Base-by-base conservation (phyloP, 2,329 filamentous ascomycete genomes). In the Penicillium expansum region DNA sequence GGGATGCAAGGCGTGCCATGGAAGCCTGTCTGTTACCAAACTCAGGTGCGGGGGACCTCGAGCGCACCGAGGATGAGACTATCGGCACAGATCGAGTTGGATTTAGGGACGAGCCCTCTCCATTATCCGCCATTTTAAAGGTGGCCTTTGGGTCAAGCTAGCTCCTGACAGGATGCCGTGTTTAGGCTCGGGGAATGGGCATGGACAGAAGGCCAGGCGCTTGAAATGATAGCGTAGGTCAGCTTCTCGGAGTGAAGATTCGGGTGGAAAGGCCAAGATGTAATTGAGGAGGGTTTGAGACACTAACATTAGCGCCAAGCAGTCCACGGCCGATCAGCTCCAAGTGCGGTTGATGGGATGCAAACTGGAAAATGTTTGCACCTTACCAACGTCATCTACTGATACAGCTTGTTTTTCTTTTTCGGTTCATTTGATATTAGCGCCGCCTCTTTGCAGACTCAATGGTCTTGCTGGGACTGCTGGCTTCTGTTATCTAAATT, bases 1-100 rank as follows among this genome's bases (percentile, higher is more conserved):
- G 82, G 8, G 82, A 84, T 38, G 80, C 82, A 38, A 84, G 71
- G 45, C 82, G 76, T 48, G 80, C 81, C n/a, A 78, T 83, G 16
- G 81, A 82, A 22, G 79, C 76, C 54, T 82, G 82, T 68, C 80
- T 74, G 39, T 75, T 75, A 32, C 78, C 70, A 22, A 78, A 78
- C 29, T 78, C 77, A 43, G 70, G 62, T 24, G 69, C 64, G 42
- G 75, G 74, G 33, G 77, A 79, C 14, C 67, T 69, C 24, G 73
- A 70, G 18, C 66, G 69, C 53, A 62, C 60, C n/a, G 67, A 63
- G 32, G 69, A 67, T 27, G 70, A 65, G 51, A 70, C 62, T 60
- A 74, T 69, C 44, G 69, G 70, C 58, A 71, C 58, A 55, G 72
- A 68, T 47, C 59, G 69, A 58, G 66, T 55, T 51, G 66, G 68